Base-by-base conservation (phyloP, 768 basidiomycete genomes). In the Naganishia randhawae region DNA sequence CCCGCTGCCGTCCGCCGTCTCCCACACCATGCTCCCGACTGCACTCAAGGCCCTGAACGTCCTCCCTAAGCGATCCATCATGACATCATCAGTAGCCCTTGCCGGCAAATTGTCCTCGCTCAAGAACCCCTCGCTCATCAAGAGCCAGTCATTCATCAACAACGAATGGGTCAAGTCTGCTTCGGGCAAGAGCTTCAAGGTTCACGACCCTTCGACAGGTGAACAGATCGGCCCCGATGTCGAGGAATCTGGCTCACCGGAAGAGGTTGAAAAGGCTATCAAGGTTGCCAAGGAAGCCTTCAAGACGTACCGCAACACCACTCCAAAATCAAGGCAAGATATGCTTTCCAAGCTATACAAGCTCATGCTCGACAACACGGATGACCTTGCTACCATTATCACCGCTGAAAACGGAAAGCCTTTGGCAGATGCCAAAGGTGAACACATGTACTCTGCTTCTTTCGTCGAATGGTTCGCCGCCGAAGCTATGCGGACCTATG, bases 321-420 rank as follows among this genome's bases (percentile, higher is more conserved):
- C 91, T 0, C 89, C 90, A 27, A 93, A 91, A 88, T 78, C 89
- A 64, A 87, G 93, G 50, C 91, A 93, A 73, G 90, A 92, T 73
- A 83, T 93, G 67, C 83, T 98, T 61, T 80, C 86, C 78, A 92
- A 91, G 72, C 84, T 96, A 70, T 89, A 85, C 79, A 79, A 81
- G 22, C 83, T 95, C 64, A 89, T 95, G 89, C 83, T 85, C 72
- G 86, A 91, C 74, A 85, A 96, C 77, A 82, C 87, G 39, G 92
- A 96, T 39, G 96, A 99, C 77, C 83, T 99, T 41, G 86, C 86
- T 2, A 85, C 89, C 50, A 85, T 99, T 68, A 91, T 96, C 72
- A 94, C 92, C 7, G 81, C 93, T 69, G 96, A 99, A 82, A 99
- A 99, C 75, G 96, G 96, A 39, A 99, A 98, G 82, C 85, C 92